These are phyloP conservation scores for Akanthomyces uredinophilus DNA, from an alignment of 2,329 filamentous ascomycete genomes.

Conservation along the genomic window DNA sequence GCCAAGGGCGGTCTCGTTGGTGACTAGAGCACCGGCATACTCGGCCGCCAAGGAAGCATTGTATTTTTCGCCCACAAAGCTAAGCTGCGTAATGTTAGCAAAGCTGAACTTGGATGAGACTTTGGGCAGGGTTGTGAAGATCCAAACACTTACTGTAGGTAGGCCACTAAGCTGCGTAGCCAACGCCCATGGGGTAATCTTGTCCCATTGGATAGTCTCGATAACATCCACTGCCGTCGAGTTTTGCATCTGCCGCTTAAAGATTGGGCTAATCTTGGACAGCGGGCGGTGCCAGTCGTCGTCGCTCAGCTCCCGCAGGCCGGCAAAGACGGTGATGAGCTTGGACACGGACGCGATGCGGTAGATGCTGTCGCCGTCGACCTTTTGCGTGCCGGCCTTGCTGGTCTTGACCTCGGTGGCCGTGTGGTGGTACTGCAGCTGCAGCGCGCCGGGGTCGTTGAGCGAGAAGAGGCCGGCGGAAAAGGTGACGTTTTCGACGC, in stretches of 20 bases:
- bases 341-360: conserved; percentile 9
- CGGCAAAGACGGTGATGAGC: conserved; percentile 3
- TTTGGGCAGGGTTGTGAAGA: no score
- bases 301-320: background rate
- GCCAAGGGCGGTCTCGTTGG: background rate
- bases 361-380: conserved; percentile 7
- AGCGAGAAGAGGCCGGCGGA: conserved; percentile 10
- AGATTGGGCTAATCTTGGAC: background rate
- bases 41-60: background rate
- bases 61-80: background rate
- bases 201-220: conserved; percentile 1
- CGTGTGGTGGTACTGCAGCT: conserved; percentile 7
- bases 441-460: background rate
- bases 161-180: conserved; percentile 10
- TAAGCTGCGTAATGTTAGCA: background rate
- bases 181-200: conserved; percentile 7
- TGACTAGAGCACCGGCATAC: background rate
- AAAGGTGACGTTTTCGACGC: conserved; percentile 5
- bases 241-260: background rate
- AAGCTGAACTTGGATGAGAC: background rate
- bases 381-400: background rate
- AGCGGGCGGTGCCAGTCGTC: conserved; percentile 6
- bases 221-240: background rate
- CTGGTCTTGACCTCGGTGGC: background rate
- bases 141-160: conserved; percentile 4